phyloP scores from a whole-genome alignment of 1,284 basidiomycete genomes.

The Cystobasidiaceae sp. region DNA sequence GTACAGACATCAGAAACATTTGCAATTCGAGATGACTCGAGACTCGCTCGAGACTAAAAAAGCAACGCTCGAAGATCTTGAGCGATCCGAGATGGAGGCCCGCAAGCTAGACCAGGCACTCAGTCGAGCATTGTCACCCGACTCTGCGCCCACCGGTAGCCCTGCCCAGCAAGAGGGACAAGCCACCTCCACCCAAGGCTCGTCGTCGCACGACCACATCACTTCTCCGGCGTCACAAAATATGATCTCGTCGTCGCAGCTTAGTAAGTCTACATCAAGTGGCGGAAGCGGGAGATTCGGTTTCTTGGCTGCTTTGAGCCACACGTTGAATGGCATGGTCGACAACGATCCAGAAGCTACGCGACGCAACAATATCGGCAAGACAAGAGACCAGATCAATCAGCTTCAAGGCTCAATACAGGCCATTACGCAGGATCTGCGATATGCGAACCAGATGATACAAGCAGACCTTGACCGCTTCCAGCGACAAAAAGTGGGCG shows the following conservation, averaged over 20 bases:
- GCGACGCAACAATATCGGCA: conserved; percentile 82
- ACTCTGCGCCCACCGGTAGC: conserved; percentile 1
- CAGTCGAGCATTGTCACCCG: conserved; percentile 60
- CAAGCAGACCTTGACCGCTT: conserved; percentile 97
- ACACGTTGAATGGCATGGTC: conserved; percentile 96
- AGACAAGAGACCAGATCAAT: conserved; percentile 87
- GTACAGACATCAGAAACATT: conserved; percentile 96
- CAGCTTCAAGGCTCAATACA: conserved; percentile 93
- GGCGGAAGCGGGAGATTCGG: conserved; percentile 67
- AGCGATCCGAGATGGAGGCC: conserved; percentile 87
- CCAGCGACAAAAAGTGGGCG: conserved; percentile 96
- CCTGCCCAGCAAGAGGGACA: neutral
- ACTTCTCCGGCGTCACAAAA: neutral
- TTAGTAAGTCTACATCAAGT: conserved; percentile 41
- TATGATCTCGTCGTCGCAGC: conserved; percentile 23
- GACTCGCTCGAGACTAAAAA: conserved; percentile 82
- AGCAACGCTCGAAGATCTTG: conserved; percentile 80
- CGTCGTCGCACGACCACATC: neutral
- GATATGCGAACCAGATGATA: conserved; percentile 90
- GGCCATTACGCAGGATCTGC: conserved; percentile 81
- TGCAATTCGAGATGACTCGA: conserved; percentile 95
- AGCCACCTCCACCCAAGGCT: neutral
- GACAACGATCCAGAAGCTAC: conserved; percentile 97
- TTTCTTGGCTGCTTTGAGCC: conserved; percentile 82
- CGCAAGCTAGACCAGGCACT: conserved; percentile 82